Percentiles rank a stretch among this genome's conserved stretches.
phyloP scores from a whole-genome alignment of 148 eudicot genomes.

The Beta vulgaris region DNA sequence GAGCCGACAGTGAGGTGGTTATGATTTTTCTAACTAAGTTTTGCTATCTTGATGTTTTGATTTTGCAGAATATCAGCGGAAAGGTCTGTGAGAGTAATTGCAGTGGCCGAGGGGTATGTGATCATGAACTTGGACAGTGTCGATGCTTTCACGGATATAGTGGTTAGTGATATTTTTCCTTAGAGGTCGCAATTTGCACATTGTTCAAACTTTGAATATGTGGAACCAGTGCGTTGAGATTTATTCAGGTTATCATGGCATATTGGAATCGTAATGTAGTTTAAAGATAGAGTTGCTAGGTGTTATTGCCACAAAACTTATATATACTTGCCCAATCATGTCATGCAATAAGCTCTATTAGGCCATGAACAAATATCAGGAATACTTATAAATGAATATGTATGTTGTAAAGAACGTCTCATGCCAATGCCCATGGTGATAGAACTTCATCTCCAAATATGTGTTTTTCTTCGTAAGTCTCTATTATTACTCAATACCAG shows the following conservation, averaged over 20 bases:
- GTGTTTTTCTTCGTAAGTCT: no score
- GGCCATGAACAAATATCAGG: no score
- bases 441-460: no score
- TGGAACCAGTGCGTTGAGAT: neutral
- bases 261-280: conserved; percentile 2
- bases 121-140: conserved; percentile 72
- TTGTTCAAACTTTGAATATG: neutral
- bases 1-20: neutral
- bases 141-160: conserved; percentile 84
- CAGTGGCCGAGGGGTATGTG: conserved; percentile 80
- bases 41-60: conserved; percentile 13
- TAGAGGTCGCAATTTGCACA: neutral
- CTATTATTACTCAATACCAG: no score
- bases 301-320: neutral
- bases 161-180: conserved; percentile 47
- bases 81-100: conserved; percentile 64
- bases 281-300: neutral
- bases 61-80: conserved; percentile 60
- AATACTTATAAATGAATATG: no score
- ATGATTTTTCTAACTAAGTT: conserved; percentile 9
- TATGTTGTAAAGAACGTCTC: no score
- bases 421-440: no score
- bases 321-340: neutral
- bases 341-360: no score
- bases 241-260: neutral